These are phyloP conservation scores for Heliocybe sulcata DNA, from an alignment of 1,284 basidiomycete species.

Conservation along the genomic window DNA sequence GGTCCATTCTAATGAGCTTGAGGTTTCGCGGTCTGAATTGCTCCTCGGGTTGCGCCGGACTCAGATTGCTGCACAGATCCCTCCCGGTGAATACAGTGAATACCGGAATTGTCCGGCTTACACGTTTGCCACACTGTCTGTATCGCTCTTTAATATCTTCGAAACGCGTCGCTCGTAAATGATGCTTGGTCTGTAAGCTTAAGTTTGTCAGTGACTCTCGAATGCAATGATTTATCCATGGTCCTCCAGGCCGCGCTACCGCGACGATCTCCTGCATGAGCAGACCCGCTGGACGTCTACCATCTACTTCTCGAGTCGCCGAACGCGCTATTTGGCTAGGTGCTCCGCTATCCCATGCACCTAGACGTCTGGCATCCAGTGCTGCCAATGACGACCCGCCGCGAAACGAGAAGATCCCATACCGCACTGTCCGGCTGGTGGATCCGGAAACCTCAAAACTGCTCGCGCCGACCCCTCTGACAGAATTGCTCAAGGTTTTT, in stretches of 20 bases:
- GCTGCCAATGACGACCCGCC: neutral
- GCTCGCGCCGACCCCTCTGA: conserved; percentile 23
- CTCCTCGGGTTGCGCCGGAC: neutral
- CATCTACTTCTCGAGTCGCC: neutral
- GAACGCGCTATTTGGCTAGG: neutral
- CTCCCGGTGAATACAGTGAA: neutral
- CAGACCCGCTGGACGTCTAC: neutral
- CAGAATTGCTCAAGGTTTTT: conserved; percentile 30
- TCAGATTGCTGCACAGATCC: neutral
- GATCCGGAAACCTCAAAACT: conserved; percentile 40
- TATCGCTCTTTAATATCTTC: too few relatives aligned
- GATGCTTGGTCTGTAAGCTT: too few relatives aligned
- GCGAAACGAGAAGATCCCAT: neutral
- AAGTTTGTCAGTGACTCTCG: too few relatives aligned
- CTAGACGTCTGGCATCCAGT: neutral
- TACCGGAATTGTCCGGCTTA: neutral
- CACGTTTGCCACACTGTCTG: neutral
- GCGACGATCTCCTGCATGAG: neutral
- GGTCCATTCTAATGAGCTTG: too few relatives aligned
- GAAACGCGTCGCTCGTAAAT: too few relatives aligned
- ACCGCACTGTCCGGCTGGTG: conserved; percentile 35
- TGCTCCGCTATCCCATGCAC: neutral
- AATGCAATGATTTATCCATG: too few relatives aligned
- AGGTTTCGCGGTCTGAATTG: too few relatives aligned
- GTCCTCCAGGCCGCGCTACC: too few relatives aligned